Evolutionary conservation across 176 grass and related monocot species (phyloP).

Genomic region (Aegilops longissima): DNA sequence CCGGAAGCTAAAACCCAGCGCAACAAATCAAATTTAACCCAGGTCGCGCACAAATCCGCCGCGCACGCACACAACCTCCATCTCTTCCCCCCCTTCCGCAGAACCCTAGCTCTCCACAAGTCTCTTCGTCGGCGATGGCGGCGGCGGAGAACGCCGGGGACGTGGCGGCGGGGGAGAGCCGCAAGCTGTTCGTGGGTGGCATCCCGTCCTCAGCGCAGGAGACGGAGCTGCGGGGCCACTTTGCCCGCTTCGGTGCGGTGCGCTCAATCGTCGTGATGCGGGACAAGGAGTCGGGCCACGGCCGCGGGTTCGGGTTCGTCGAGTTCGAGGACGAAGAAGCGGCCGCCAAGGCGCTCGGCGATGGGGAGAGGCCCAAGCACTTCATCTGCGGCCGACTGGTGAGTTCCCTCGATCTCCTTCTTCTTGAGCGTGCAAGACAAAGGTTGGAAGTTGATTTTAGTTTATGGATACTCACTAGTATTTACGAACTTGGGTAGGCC

Average conservation of each 20-base stretch:
- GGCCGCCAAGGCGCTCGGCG: constrained; percentile 51
- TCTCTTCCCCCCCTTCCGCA: neutral
- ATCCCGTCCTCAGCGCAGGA: constrained; percentile 60
- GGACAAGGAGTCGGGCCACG: constrained; percentile 41
- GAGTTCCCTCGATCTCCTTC: constrained; percentile 31
- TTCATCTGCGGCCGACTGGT: constrained; percentile 55
- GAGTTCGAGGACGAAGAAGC: constrained; percentile 31
- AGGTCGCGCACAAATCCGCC: constrained; percentile 35
- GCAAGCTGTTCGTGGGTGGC: constrained; percentile 84
- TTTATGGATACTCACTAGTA: neutral
- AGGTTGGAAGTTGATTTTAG: neutral
- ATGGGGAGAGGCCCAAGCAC: constrained; percentile 46
- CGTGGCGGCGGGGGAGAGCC: constrained; percentile 32
- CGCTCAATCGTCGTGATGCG: constrained; percentile 66
- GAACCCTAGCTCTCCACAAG: constrained; percentile 32
- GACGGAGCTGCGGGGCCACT: constrained; percentile 47
- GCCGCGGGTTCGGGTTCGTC: constrained; percentile 25
- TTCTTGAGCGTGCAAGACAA: neutral
- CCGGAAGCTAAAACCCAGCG: constrained; percentile 1
- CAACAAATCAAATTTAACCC: constrained; percentile 29
- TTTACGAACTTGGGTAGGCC: neutral
- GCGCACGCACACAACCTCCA: neutral
- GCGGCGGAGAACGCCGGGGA: neutral
- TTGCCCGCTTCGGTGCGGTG: constrained; percentile 57
- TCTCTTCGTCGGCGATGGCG: constrained; percentile 35